Base-by-base conservation (phyloP, 176 grass and related monocot genomes). In the Dendrocalamus sinicus region DNA sequence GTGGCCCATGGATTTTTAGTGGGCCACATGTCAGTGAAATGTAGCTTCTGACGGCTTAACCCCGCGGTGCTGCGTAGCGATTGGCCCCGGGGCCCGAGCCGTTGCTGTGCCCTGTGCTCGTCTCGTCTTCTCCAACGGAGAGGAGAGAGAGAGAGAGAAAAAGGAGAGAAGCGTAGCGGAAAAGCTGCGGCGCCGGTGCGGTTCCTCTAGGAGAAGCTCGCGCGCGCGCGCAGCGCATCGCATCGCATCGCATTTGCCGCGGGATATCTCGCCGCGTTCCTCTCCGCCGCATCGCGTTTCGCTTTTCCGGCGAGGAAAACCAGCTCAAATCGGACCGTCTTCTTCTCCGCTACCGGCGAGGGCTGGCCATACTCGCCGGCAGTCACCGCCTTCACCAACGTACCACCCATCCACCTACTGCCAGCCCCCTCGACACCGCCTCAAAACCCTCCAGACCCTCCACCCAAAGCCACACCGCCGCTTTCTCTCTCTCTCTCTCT, bases 101-200 rank as follows among this genome's bases (percentile, higher is more conserved):
- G 53, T 86, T 86, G 84, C 66, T 63, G 52, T 85, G 74, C 83
- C 70, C 51, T 70, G 39, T 8, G 47, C 20, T 79, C 66, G 65
- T 79, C 19, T 12, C 39, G 13, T 67, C 70, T 39, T 3, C 17
- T 6, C 60, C 51, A 77, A 85, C 11, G 6, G 47, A 14, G 28
- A 26, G 28, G 12, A 47, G 30, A 54, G 2, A 45, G 5, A 1
- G 57, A 57, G 53, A 8, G 37, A 39, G 37, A 39, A 5, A 10
- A 10, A 4, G 51, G 12, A 76, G n/a, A 22, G 48, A 48, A 53
- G 46, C 2, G 10, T 16, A 1, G 10, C 26, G 37, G 16, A 63
- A 30, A 43, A 6, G 50, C 66, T 12, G 52, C 67, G 65, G 48
- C 47, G 78, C 66, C 46, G 72, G 3, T 61, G 71, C 45, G 45